phyloP scores from a whole-genome alignment of 1,139 yeast genomes.

The Debaryomycetaceae sp. region DNA sequence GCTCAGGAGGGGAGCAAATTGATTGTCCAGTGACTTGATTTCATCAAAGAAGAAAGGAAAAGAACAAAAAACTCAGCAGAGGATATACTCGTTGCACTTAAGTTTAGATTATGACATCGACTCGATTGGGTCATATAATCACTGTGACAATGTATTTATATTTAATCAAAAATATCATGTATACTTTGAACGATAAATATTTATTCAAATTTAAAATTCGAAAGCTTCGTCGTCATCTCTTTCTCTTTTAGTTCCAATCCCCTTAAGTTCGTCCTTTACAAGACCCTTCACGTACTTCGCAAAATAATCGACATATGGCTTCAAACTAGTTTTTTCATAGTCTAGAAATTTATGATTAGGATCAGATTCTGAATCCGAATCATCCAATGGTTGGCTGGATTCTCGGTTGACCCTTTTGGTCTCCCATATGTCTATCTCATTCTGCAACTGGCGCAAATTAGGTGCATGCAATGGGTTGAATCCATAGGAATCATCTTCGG shows the following conservation, averaged over 20 bases:
- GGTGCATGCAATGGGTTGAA: conserved; percentile 86
- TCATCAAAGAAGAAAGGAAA: not conserved
- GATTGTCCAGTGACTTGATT: conserved; percentile 19
- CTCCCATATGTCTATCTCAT: conserved; percentile 49
- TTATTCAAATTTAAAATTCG: conserved; percentile 19
- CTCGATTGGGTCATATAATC: too few relatives aligned
- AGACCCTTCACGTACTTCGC: conserved; percentile 57
- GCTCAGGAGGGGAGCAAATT: conserved; percentile 11
- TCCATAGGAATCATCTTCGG: conserved; percentile 41
- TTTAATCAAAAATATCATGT: not conserved
- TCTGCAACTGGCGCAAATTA: conserved; percentile 58
- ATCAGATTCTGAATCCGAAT: conserved; percentile 20
- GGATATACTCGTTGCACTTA: too few relatives aligned
- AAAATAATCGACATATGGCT: conserved; percentile 73
- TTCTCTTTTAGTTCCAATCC: conserved; percentile 39
- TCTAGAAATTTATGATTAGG: conserved; percentile 29
- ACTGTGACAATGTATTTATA: too few relatives aligned
- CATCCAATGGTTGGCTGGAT: conserved; percentile 23
- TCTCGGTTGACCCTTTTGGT: conserved; percentile 25
- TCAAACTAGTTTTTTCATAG: conserved; percentile 66
- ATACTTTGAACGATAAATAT: not conserved
- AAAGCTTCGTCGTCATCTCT: conserved; percentile 30
- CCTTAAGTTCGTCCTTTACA: conserved; percentile 52
- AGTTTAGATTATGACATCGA: too few relatives aligned
- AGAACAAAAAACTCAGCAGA: too few relatives aligned